Base-by-base conservation (phyloP, 1,139 yeast genomes). In the Blastobotrys buckinghamii region DNA sequence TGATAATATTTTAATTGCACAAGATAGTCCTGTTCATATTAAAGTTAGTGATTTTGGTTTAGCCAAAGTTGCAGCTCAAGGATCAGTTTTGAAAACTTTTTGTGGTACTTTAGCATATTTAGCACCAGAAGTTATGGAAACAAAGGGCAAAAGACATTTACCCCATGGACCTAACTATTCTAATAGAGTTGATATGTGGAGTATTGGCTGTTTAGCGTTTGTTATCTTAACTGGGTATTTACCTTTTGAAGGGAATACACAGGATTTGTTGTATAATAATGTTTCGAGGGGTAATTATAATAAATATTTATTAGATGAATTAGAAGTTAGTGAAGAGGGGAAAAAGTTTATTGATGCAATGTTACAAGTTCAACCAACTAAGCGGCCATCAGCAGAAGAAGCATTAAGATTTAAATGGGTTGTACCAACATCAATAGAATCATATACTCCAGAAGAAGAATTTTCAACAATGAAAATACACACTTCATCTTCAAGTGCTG, bases 31-130 rank as follows among this genome's bases (percentile, higher is more conserved):
- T 0, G 95, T 92, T 10, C 65, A 79, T 22, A 85, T 92, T 12
- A 92, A 92, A 60, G 86, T 92, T 38, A 87, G 97, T 1, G 98
- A 92, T 68, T 92, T 92, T 67, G 96, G 96, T 0, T 70, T 88
- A 42, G 96, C 96, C 1, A 88, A 87, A 64, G 79, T 85, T 40
- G 79, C 86, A 55, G 87, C 81, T 51, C 81, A 82, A 50, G 82
- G 86, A 16, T 79, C 94, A 0, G 81, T 84, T 53, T 79, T 88
- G 80, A 85, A 84, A 60, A 87, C 96, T 0, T 88, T 88, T 59
- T 88, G 96, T 66, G 96, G 96, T 1, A 88, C 96, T 0, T 67
- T 87, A 53, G 95, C 95, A 1, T 88, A 88, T 57, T 84, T 88
- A 44, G 97, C 98, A 0, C 98, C 98, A 0, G 98, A 92, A 66